Evolutionary conservation across 306 rosid genomes (phyloP).

Genomic region (Cercis canadensis): DNA sequence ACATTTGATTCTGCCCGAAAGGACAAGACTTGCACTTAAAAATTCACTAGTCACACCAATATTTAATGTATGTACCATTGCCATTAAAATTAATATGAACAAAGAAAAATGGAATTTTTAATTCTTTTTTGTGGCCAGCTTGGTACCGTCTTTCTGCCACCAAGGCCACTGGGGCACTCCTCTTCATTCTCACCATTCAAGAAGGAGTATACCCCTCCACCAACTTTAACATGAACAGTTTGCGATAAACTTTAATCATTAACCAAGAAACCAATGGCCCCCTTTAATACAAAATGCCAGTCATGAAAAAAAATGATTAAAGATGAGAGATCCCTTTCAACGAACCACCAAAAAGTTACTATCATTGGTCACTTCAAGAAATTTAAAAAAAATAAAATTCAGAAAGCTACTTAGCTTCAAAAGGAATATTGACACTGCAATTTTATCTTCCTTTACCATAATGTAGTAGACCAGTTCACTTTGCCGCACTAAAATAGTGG

Average conservation of each 20-base stretch:
- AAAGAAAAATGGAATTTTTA: not conserved
- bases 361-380: constrained; percentile 35
- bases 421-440: not conserved
- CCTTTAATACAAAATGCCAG: constrained; percentile 27
- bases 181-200: constrained; percentile 7
- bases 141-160: constrained; percentile 1
- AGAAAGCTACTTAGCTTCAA: not conserved
- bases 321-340: constrained; percentile 32
- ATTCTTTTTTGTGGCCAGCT: constrained; percentile 19
- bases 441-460: too few species aligned
- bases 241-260: constrained; percentile 53
- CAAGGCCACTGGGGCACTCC: constrained; percentile 21
- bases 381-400: not conserved
- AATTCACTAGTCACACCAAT: too few species aligned
- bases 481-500: constrained; percentile 8
- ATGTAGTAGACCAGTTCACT: too few species aligned
- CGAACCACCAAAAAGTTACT: constrained; percentile 36
- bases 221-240: constrained; percentile 33
- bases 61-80: too few species aligned
- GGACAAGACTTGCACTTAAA: too few species aligned
- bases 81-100: not conserved
- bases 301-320: constrained; percentile 43
- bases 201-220: constrained; percentile 38
- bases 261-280: constrained; percentile 31
- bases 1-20: too few species aligned